These are phyloP conservation scores for Craterostigma plantagineum DNA, from an alignment of 257 asterid species.

Conservation along the genomic window DNA sequence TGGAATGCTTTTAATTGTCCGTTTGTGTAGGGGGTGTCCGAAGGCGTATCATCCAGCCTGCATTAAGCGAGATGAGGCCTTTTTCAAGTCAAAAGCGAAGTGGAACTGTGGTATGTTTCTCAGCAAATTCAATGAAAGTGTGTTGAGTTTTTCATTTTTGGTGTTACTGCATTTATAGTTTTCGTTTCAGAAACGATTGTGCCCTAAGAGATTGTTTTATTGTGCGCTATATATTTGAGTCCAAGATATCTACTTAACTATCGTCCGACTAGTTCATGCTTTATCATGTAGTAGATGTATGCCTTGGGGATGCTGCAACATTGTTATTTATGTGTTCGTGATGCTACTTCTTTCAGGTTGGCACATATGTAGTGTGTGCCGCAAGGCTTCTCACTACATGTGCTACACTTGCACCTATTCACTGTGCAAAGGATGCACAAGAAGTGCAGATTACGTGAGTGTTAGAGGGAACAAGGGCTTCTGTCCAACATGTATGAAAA, in stretches of 20 bases:
- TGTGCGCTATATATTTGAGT: too few relatives aligned
- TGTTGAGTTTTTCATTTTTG: slow-evolving; percentile 7
- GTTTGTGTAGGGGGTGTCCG: slow-evolving; percentile 65
- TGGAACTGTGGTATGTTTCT: slow-evolving; percentile 59
- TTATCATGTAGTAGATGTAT: neutral
- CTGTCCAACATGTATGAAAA: slow-evolving; percentile 82
- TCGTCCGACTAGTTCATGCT: too few relatives aligned
- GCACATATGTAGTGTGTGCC: slow-evolving; percentile 94
- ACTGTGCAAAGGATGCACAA: slow-evolving; percentile 78
- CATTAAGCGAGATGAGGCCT: slow-evolving; percentile 79
- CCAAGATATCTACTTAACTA: too few relatives aligned
- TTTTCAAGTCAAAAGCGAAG: slow-evolving; percentile 59
- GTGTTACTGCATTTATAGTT: neutral
- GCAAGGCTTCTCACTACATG: slow-evolving; percentile 49
- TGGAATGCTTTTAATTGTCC: neutral
- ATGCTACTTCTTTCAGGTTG: slow-evolving; percentile 55
- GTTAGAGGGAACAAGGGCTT: slow-evolving; percentile 84
- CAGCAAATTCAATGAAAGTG: too few relatives aligned
- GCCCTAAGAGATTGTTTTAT: too few relatives aligned
- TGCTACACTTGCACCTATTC: slow-evolving; percentile 96
- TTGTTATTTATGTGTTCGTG: slow-evolving; percentile 10
- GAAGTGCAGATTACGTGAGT: slow-evolving; percentile 40
- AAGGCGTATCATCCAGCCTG: slow-evolving; percentile 96
- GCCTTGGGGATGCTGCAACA: too few relatives aligned
- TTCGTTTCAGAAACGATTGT: too few relatives aligned